Conservation (phyloP, 139 green algal genomes). For the Chlorella sp. region DNA sequence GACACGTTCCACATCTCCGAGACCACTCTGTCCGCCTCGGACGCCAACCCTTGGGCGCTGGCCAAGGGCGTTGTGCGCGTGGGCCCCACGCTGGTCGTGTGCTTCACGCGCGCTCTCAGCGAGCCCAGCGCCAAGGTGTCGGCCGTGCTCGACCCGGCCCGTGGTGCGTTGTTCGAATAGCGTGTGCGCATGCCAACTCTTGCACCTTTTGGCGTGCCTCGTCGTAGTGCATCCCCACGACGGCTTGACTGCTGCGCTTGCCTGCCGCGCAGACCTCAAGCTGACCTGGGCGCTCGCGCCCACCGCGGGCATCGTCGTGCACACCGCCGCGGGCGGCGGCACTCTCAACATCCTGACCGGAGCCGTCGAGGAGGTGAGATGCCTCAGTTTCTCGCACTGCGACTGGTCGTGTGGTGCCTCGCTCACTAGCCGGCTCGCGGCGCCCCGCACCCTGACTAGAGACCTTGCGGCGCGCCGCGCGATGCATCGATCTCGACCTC, state of each 20-base stretch:
- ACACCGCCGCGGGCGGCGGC: background rate
- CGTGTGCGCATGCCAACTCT: background rate
- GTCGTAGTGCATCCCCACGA: background rate
- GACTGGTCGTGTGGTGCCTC: background rate
- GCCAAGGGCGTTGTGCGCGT: background rate
- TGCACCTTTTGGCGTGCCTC: background rate
- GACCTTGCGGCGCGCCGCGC: background rate
- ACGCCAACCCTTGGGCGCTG: background rate
- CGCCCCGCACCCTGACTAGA: background rate
- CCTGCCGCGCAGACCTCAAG: background rate
- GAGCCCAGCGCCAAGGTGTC: background rate
- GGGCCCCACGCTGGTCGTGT: background rate
- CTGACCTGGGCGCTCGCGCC: background rate
- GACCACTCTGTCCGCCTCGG: background rate
- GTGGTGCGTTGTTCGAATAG: background rate
- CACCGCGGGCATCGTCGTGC: background rate
- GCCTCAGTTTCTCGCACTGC: background rate
- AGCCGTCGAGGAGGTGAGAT: background rate
- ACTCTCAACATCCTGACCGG: background rate
- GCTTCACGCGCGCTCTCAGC: background rate
- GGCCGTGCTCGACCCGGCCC: background rate
- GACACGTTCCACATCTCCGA: background rate
- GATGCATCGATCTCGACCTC: background rate
- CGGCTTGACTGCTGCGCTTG: background rate
- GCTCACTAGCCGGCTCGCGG: background rate